phyloP scores from a whole-genome alignment of 257 asterid species.

The Capsicum baccatum region DNA sequence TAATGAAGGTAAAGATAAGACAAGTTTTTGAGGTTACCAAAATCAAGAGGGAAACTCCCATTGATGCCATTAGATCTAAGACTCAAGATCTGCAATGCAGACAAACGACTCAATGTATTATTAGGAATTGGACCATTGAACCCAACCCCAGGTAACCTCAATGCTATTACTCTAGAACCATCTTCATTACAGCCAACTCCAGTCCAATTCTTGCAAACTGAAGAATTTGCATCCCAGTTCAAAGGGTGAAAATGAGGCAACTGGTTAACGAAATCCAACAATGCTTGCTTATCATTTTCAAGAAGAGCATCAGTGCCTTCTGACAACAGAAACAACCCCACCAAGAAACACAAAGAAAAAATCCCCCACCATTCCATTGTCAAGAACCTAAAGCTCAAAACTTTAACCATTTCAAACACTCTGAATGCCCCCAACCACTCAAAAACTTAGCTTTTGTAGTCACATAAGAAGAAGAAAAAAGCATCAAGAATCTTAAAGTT shows the following conservation, averaged over 20 bases:
- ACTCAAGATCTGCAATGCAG: constrained; percentile 94
- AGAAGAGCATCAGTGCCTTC: constrained; percentile 41
- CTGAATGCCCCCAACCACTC: background rate
- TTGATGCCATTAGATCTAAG: constrained; percentile 87
- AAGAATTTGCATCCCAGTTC: constrained; percentile 57
- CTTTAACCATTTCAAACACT: constrained; percentile 22
- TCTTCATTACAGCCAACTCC: constrained; percentile 72
- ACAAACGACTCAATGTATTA: constrained; percentile 64
- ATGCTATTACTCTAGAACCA: constrained; percentile 66
- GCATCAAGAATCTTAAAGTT: constrained; percentile 25
- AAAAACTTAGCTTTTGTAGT: background rate
- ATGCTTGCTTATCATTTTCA: constrained; percentile 70
- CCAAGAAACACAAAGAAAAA: constrained; percentile 42
- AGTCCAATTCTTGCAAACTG: constrained; percentile 77
- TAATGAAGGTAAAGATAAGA: constrained; percentile 81
- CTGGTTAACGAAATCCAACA: constrained; percentile 63
- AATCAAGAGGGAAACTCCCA: constrained; percentile 75
- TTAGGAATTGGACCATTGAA: constrained; percentile 77
- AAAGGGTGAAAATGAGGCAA: constrained; percentile 60
- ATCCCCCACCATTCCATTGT: constrained; percentile 54
- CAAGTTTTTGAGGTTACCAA: constrained; percentile 68
- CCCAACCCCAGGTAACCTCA: constrained; percentile 85
- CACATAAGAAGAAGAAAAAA: background rate
- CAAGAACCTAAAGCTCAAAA: constrained; percentile 25
- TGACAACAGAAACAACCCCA: constrained; percentile 43